These are phyloP conservation scores for Citrus sinensis DNA, from an alignment of 345 rosid genomes.

Conservation along the genomic window DNA sequence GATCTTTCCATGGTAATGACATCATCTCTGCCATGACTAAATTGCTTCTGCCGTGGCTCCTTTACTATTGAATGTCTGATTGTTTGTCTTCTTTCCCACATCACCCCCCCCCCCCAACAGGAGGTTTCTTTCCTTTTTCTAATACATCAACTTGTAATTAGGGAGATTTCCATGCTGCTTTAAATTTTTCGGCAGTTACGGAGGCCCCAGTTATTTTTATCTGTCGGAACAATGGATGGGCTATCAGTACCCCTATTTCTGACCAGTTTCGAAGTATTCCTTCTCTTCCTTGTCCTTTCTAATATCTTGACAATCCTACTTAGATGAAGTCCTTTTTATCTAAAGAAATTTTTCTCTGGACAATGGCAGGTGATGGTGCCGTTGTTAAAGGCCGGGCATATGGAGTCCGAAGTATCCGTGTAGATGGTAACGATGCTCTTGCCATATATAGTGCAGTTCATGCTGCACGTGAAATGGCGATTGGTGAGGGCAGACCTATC, in stretches of 20 bases:
- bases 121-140: conserved; percentile 3
- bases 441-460: conserved; percentile 78
- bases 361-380: conserved; percentile 69
- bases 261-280: conserved; percentile 82
- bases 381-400: conserved; percentile 84
- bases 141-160: conserved; percentile 20
- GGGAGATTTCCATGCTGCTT: conserved; percentile 90
- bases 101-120: background rate
- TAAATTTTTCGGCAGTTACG: conserved; percentile 69
- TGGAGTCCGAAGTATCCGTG: conserved; percentile 80
- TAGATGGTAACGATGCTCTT: conserved; percentile 90
- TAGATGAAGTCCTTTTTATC: background rate
- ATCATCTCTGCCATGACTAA: background rate
- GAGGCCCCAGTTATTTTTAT: conserved; percentile 81
- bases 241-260: conserved; percentile 74
- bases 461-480: conserved; percentile 74
- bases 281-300: conserved; percentile 11
- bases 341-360: background rate
- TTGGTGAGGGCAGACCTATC: conserved; percentile 66
- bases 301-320: background rate
- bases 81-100: too few relatives aligned
- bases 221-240: conserved; percentile 93
- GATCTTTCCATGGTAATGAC: background rate
- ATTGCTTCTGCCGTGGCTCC: background rate
- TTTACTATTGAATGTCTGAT: background rate